Conservation (phyloP, 2,329 filamentous ascomycete genomes). For the Colletotrichum theobromicola region DNA sequence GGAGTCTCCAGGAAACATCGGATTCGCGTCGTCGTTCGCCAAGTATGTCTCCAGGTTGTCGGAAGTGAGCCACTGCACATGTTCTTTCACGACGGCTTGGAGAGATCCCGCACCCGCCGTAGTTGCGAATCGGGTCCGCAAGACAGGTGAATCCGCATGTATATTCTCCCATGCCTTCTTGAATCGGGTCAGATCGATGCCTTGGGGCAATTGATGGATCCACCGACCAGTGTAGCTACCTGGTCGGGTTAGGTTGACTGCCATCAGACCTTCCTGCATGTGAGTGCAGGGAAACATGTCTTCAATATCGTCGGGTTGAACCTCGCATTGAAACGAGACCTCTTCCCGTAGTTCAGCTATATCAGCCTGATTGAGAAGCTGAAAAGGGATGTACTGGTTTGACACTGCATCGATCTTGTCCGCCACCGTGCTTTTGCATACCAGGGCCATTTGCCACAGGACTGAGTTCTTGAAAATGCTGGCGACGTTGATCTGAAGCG, state of each 20-base stretch:
- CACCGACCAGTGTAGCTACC: slow-evolving; percentile 24
- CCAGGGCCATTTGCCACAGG: background rate
- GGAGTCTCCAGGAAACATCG: slow-evolving; percentile 25
- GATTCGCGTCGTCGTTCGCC: background rate
- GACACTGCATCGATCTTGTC: rapidly evolving
- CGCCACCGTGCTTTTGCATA: background rate
- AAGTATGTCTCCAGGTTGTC: slow-evolving; percentile 9
- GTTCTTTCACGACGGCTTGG: slow-evolving; percentile 49
- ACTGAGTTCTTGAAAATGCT: slow-evolving; percentile 13
- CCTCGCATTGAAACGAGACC: background rate
- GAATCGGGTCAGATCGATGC: slow-evolving; percentile 19
- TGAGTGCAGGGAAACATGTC: slow-evolving; percentile 27
- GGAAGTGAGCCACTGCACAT: background rate
- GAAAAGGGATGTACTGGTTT: background rate
- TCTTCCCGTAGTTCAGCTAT: background rate
- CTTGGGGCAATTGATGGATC: slow-evolving; percentile 7
- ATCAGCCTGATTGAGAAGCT: background rate
- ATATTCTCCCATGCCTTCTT: slow-evolving; percentile 22
- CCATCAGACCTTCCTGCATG: slow-evolving; percentile 27
- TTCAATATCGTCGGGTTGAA: background rate
- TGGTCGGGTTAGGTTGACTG: slow-evolving; percentile 25
- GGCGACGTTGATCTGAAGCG: background rate
- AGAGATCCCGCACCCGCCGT: slow-evolving; percentile 36
- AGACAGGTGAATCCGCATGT: slow-evolving; percentile 16
- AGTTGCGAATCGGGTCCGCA: slow-evolving; percentile 26